A percentile compares a stretch with the other conserved stretches of the same genome.
Evolutionary conservation across 345 rosid species (phyloP).

Genomic region (Psidium friedrichsthalianum): DNA sequence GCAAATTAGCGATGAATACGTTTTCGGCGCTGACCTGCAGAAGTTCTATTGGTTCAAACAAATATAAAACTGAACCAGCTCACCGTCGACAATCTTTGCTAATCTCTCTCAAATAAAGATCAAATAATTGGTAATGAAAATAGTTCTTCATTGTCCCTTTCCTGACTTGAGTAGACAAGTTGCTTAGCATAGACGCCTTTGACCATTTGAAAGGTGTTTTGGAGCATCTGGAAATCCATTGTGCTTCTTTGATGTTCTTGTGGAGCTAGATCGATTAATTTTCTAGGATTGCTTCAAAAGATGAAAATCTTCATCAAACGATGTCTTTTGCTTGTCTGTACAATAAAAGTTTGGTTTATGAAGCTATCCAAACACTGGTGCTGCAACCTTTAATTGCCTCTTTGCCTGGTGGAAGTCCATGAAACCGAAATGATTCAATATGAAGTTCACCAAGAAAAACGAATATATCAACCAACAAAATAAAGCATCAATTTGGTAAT

Average conservation of each 20-base stretch:
- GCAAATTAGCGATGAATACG: too few relatives aligned
- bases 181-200: not conserved
- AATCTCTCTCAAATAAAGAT: not conserved
- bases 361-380: not conserved
- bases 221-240: not conserved
- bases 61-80: not conserved
- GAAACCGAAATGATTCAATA: not conserved
- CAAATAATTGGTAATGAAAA: not conserved
- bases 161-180: not conserved
- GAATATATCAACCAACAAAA: not conserved
- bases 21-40: not conserved
- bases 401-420: not conserved
- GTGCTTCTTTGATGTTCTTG: not conserved
- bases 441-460: not conserved
- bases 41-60: not conserved
- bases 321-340: not conserved
- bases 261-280: not conserved
- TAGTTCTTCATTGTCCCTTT: not conserved
- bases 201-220: not conserved
- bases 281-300: not conserved
- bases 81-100: not conserved
- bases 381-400: not conserved
- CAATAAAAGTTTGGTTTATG: not conserved
- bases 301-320: not conserved
- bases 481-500: not conserved